Evolutionary conservation across 805 yeast species (phyloP).

Genomic region (Candida broadrunensis): DNA sequence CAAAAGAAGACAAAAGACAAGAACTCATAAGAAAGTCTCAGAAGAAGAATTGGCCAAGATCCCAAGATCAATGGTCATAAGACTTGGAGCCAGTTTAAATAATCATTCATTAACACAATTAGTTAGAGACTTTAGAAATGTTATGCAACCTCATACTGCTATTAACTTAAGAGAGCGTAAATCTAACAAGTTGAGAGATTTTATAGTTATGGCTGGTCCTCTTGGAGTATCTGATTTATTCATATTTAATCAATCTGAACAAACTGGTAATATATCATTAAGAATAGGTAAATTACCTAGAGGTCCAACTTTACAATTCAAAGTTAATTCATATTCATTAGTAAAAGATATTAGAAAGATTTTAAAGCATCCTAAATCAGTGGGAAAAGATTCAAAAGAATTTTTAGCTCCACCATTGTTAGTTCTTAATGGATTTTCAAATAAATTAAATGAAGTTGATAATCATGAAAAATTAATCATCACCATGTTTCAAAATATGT

Average conservation of each 20-base stretch:
- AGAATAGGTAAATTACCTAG: constrained; percentile 85
- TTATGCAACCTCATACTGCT: constrained; percentile 98
- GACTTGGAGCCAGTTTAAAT: constrained; percentile 72
- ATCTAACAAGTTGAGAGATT: constrained; percentile 84
- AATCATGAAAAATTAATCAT: constrained; percentile 78
- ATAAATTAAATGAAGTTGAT: constrained; percentile 59
- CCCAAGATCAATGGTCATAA: constrained; percentile 92
- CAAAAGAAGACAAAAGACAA: constrained; percentile 58
- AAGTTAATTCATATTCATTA: constrained; percentile 71
- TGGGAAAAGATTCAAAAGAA: constrained; percentile 61
- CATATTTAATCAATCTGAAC: constrained; percentile 78
- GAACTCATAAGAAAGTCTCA: constrained; percentile 73
- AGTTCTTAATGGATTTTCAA: constrained; percentile 84
- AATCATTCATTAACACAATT: constrained; percentile 82
- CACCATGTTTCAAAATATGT: constrained; percentile 91
- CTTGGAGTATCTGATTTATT: constrained; percentile 87
- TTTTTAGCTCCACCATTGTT: constrained; percentile 80
- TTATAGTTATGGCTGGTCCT: constrained; percentile 98
- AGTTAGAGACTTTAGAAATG: constrained; percentile 80
- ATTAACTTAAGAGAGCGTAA: constrained; percentile 82
- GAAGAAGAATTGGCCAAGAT: constrained; percentile 69
- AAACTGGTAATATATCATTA: constrained; percentile 74
- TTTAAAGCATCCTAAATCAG: constrained; percentile 75
- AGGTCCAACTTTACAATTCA: constrained; percentile 91
- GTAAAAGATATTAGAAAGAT: constrained; percentile 73